Evolutionary conservation across 345 rosid genomes (phyloP).

Genomic region (Eutrema heterophyllum): DNA sequence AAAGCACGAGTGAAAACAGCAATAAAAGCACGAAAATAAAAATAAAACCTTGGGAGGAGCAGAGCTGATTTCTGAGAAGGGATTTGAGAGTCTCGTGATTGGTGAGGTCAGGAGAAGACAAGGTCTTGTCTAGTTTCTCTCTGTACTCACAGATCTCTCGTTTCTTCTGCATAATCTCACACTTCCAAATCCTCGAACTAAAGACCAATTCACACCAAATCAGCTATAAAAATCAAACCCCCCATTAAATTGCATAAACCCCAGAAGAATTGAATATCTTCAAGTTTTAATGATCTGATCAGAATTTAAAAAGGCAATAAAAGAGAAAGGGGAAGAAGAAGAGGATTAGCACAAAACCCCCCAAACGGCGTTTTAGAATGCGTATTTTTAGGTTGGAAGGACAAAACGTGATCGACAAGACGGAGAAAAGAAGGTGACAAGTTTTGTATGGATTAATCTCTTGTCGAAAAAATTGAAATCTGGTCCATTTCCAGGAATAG

Average conservation of each 20-base stretch:
- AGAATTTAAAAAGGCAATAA: neutral
- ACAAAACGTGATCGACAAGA: constrained; percentile 35
- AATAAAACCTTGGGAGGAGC: constrained; percentile 47
- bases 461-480: constrained; percentile 15
- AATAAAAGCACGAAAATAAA: neutral
- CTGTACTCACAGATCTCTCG: constrained; percentile 57
- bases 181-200: neutral
- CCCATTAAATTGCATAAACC: neutral
- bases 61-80: constrained; percentile 58
- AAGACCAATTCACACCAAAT: neutral
- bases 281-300: neutral
- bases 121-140: constrained; percentile 68
- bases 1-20: too few relatives aligned
- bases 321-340: neutral
- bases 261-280: neutral
- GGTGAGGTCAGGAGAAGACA: constrained; percentile 67
- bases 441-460: neutral
- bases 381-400: neutral
- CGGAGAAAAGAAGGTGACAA: constrained; percentile 30
- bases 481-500: neutral
- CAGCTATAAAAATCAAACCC: neutral
- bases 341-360: neutral
- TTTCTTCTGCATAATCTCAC: constrained; percentile 47
- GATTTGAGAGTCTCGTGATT: constrained; percentile 46
- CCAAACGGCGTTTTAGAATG: neutral